These are phyloP conservation scores for Meyerozyma athensensis DNA, from an alignment of 1,139 yeast species.

Conservation along the genomic window DNA sequence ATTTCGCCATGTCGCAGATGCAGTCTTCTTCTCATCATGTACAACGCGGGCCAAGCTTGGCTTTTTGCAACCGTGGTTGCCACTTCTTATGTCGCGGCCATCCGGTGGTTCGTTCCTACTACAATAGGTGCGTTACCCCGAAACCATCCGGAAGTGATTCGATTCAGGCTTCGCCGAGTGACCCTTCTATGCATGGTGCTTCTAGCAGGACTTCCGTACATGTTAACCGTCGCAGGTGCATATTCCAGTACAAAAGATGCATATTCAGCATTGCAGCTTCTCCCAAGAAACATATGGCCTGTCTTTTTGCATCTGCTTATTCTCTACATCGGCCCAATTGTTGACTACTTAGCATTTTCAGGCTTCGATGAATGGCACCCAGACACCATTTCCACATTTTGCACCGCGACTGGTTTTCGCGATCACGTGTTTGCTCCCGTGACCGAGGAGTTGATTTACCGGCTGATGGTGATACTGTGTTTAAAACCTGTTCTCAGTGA, in stretches of 20 bases:
- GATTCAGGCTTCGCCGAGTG: constrained; percentile 35
- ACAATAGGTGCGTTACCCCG: constrained; percentile 25
- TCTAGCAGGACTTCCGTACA: constrained; percentile 21
- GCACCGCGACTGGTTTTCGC: constrained; percentile 49
- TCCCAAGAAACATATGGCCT: neutral
- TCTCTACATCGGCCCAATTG: constrained; percentile 58
- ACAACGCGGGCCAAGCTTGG: constrained; percentile 4
- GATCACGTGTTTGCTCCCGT: constrained; percentile 77
- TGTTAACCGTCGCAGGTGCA: constrained; percentile 6
- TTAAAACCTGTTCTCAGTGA: constrained; percentile 24
- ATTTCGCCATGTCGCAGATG: no score
- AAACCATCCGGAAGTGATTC: constrained; percentile 41
- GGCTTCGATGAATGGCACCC: constrained; percentile 13
- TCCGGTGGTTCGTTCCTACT: constrained; percentile 29
- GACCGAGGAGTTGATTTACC: constrained; percentile 81
- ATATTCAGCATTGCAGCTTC: neutral
- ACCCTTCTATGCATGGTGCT: constrained; percentile 27
- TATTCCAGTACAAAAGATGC: neutral
- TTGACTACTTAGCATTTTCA: constrained; percentile 28
- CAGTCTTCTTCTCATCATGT: constrained; percentile 2
- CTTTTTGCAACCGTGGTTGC: constrained; percentile 25
- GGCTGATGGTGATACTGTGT: constrained; percentile 54
- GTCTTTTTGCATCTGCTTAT: constrained; percentile 29
- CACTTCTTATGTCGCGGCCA: constrained; percentile 36
- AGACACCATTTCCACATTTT: constrained; percentile 16